phyloP scores from a whole-genome alignment of 805 yeast species.

The Zygosaccharomyces pseudorouxii region DNA sequence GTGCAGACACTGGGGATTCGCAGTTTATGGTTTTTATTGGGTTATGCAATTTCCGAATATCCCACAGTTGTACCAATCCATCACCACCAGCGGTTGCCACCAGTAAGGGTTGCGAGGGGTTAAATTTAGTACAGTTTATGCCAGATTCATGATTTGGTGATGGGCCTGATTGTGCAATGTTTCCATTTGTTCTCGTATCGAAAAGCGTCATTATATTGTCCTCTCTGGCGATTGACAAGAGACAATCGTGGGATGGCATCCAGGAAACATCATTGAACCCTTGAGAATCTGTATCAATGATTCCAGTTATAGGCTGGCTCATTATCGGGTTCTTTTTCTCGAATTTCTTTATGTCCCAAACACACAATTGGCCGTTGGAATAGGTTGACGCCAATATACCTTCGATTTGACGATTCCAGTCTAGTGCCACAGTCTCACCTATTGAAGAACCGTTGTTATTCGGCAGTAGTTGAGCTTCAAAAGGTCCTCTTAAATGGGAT shows the following conservation, averaged over 20 bases:
- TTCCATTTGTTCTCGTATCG: slow-evolving; percentile 44
- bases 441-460: slow-evolving; percentile 23
- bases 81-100: slow-evolving; percentile 63
- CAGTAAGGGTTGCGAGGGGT: slow-evolving; percentile 49
- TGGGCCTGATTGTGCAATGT: slow-evolving; percentile 11
- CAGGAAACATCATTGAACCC: slow-evolving; percentile 74
- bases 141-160: slow-evolving; percentile 34
- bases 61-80: slow-evolving; percentile 61
- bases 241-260: slow-evolving; percentile 55
- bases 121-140: slow-evolving; percentile 57
- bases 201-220: slow-evolving; percentile 45
- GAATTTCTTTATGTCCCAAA: slow-evolving; percentile 61
- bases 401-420: slow-evolving; percentile 65
- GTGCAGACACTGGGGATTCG: slow-evolving; percentile 54
- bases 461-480: slow-evolving; percentile 19
- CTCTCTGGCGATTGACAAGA: slow-evolving; percentile 68
- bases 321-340: slow-evolving; percentile 26
- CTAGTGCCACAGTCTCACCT: slow-evolving; percentile 62
- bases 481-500: slow-evolving; percentile 13
- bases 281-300: slow-evolving; percentile 30
- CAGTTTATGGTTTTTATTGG: slow-evolving; percentile 33
- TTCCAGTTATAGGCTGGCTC: slow-evolving; percentile 20
- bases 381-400: slow-evolving; percentile 60
- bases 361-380: slow-evolving; percentile 55
- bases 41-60: slow-evolving; percentile 45